Base-by-base conservation (phyloP, 2,329 filamentous ascomycete species). In the Xylaria sp. region DNA sequence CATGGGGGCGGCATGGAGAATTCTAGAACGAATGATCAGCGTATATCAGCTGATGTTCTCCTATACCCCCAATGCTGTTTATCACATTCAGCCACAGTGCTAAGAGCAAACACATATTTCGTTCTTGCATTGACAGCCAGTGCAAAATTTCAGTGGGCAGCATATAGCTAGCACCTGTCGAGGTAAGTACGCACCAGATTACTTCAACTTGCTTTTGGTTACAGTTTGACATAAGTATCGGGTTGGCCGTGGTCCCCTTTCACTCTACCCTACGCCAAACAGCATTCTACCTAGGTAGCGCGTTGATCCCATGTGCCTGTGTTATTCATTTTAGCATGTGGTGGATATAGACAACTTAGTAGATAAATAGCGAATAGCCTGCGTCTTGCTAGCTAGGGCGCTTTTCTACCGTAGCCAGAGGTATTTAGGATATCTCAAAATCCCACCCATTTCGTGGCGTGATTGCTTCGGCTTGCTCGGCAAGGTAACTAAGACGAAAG, bases 21-120 rank as follows among this genome's bases (percentile, higher is more conserved):
- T 55, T 60, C 58, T 52, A 60, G 58, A 60, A 55, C 35, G 6
- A 55, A 40, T 31, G 52, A 60, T 60, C 58, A 19, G n/a, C 51
- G 37, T 23, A 21, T 23, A 43, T 25, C 8, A 13, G 11, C 17
- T 11, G n/a, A n/a, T n/a, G 23, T 31, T 31, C 25, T 44, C 13
- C 25, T n/a, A n/a, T n/a, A n/a, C 43, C 43, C 43, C 27, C 43
- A n/a, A n/a, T n/a, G n/a, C n/a, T n/a, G n/a, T n/a, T n/a, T n/a
- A n/a, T n/a, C n/a, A n/a, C n/a, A n/a, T n/a, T n/a, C n/a, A n/a
- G n/a, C n/a, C n/a, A n/a, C n/a, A n/a, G n/a, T n/a, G n/a, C n/a
- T n/a, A n/a, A n/a, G n/a, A n/a, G n/a, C n/a, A n/a, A n/a, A n/a
- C n/a, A n/a, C n/a, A n/a, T n/a, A n/a, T n/a, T n/a, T n/a, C n/a